Evolutionary conservation across 2,329 filamentous ascomycete genomes (phyloP).

Genomic region (Pezizomycotina sp.): DNA sequence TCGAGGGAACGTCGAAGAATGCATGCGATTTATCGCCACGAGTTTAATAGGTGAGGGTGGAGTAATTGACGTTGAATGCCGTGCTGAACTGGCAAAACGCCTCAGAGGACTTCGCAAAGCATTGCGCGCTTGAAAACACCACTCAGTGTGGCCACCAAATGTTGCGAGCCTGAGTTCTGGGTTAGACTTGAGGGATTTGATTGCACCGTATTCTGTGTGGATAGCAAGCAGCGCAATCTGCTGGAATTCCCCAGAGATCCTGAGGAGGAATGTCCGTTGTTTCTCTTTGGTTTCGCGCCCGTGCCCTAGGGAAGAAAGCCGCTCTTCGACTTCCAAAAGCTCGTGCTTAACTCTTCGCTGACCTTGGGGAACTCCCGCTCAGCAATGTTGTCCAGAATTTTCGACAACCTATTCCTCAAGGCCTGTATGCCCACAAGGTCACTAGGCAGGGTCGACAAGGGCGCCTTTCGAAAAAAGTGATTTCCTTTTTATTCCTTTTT

Average conservation of each 20-base stretch:
- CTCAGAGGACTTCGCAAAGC: not conserved
- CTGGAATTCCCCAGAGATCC: not conserved
- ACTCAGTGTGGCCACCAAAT: not conserved
- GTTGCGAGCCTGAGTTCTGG: not conserved
- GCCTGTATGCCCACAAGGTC: conserved; percentile 4
- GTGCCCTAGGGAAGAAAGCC: conserved; percentile 8
- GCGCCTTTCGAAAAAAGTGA: conserved; percentile 11
- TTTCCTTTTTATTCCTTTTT: conserved; percentile 9
- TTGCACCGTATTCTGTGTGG: not conserved
- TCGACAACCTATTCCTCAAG: conserved; percentile 5
- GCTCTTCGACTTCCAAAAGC: conserved; percentile 5
- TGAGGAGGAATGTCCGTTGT: not conserved
- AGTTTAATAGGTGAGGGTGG: no score
- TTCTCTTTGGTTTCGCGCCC: not conserved
- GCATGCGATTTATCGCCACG: no score
- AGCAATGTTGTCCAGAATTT: conserved; percentile 5
- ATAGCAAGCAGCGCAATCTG: not conserved
- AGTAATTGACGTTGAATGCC: no score
- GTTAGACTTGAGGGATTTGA: not conserved
- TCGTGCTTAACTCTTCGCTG: conserved; percentile 7
- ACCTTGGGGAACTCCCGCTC: conserved; percentile 8
- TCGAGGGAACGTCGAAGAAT: no score
- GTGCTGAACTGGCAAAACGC: not conserved
- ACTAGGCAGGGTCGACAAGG: conserved; percentile 7
- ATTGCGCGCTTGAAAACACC: not conserved